Evolutionary conservation across 2,329 filamentous ascomycete species (phyloP).

Genomic region (Neoascochyta sp.): DNA sequence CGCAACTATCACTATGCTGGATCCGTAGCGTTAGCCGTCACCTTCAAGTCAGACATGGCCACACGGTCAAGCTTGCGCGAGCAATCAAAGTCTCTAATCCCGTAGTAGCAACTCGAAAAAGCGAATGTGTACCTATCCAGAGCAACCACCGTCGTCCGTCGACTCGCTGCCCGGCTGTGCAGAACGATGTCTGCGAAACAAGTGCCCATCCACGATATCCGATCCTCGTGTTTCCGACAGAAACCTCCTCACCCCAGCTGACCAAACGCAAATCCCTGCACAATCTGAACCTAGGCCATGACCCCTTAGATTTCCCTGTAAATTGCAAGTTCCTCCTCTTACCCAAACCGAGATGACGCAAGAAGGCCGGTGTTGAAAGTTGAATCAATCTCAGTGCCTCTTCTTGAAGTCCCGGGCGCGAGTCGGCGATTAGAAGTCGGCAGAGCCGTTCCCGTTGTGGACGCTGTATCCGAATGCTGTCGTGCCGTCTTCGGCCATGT

Average conservation of each 20-base stretch:
- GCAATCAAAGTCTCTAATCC: slow-evolving; percentile 23
- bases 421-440: slow-evolving; percentile 37
- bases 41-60: too few species aligned
- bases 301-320: too few species aligned
- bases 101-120: slow-evolving; percentile 13
- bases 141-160: slow-evolving; percentile 2
- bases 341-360: too few species aligned
- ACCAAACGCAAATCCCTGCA: slow-evolving; percentile 1
- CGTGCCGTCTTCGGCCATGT: slow-evolving; percentile 41
- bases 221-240: too few species aligned
- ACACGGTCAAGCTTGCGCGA: slow-evolving; percentile 15
- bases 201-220: slow-evolving; percentile 2
- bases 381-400: too few species aligned
- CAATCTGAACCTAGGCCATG: slow-evolving; percentile 2
- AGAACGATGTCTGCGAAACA: slow-evolving; percentile 1
- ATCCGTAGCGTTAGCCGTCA: too few species aligned
- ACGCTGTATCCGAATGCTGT: slow-evolving; percentile 43
- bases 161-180: slow-evolving; percentile 2
- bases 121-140: slow-evolving; percentile 8
- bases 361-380: too few species aligned
- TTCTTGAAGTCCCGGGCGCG: too few species aligned
- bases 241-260: too few species aligned
- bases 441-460: slow-evolving; percentile 40
- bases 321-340: too few species aligned
- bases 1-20: too few species aligned